Base-by-base conservation (phyloP, 1,284 basidiomycete genomes). In the Ustilago cynodontis region DNA sequence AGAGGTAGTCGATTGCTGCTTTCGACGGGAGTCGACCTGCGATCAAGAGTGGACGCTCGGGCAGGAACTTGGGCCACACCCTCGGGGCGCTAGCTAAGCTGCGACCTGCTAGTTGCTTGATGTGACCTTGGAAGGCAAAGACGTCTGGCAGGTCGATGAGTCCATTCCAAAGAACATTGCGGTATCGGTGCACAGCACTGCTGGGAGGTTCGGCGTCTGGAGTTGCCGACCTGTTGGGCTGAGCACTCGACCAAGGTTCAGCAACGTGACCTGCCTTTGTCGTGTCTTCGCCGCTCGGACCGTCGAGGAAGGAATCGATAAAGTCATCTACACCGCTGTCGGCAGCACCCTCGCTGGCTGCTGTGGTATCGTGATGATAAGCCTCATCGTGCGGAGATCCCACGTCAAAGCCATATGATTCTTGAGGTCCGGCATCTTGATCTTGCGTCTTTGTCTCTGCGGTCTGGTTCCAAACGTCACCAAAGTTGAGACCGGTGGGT, bases 81-180 rank as follows among this genome's bases (percentile, higher is more conserved):
- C 67, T 54, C 6, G 76, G 53, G 24, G 61, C 57, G 0, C 57
- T 29, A 22, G 63, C 43, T 41, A 72, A 47, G 43, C 60, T 60
- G 33, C 72, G 74, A 2, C 77, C 78, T 1, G 76, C 80, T 7
- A 85, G 59, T 59, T 82, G 83, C 49, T 82, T 79, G 57, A 78
- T 78, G 52, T 71, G 72, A 9, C 81, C 82, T 47, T 76, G 77
- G 58, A 82, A 83, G 7, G 82, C 72, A 28, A 77, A 80, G 49
- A 73, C 65, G 35, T 85, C 84, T 22, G 83, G 84, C 60, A 86
- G 82, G 39, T 77, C 78, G 33, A 85, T 66, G n/a, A 83, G 78
- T n/a, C 84, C 84, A 26, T 77, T 79, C 84, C 84, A 86, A 9
- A 84, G 56, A 31, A 79, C 55, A 6, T 51, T 62, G 28, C 57